A percentile compares a stretch with the other conserved stretches of the same genome.
Evolutionary conservation across 1,139 yeast genomes (phyloP).

Genomic region (Kodamaea suecica): DNA sequence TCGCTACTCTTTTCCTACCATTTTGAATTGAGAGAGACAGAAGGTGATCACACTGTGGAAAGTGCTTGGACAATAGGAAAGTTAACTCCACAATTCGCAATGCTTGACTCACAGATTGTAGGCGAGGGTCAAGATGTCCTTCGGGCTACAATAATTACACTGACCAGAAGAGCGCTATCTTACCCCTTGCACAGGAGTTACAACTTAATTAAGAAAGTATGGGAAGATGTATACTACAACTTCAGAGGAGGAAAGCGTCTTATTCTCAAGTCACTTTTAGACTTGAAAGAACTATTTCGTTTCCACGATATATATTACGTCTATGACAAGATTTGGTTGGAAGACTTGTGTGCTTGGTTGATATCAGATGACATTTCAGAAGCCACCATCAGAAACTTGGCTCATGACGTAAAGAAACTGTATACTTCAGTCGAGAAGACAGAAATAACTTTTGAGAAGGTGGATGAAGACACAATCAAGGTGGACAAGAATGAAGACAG

Average conservation of each 20-base stretch:
- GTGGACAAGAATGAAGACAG: constrained; percentile 12
- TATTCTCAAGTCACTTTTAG: constrained; percentile 57
- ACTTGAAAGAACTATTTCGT: constrained; percentile 70
- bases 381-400: constrained; percentile 53
- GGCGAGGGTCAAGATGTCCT: constrained; percentile 28
- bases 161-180: constrained; percentile 67
- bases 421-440: constrained; percentile 21
- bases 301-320: constrained; percentile 85
- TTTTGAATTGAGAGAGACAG: constrained; percentile 71
- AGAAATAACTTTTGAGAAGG: constrained; percentile 41
- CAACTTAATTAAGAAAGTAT: constrained; percentile 54
- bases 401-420: constrained; percentile 57
- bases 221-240: constrained; percentile 72
- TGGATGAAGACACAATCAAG: constrained; percentile 14
- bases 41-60: constrained; percentile 79
- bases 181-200: constrained; percentile 80
- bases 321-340: constrained; percentile 75
- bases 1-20: constrained; percentile 69
- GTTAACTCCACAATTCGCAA: constrained; percentile 71
- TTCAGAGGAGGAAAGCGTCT: constrained; percentile 68
- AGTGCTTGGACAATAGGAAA: constrained; percentile 95
- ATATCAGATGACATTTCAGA: constrained; percentile 55
- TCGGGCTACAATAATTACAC: constrained; percentile 53
- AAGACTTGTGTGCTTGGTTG: constrained; percentile 80
- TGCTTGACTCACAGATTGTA: constrained; percentile 57